Evolutionary conservation across 306 rosid species (phyloP).

Genomic region (Arachis hypogaea): DNA sequence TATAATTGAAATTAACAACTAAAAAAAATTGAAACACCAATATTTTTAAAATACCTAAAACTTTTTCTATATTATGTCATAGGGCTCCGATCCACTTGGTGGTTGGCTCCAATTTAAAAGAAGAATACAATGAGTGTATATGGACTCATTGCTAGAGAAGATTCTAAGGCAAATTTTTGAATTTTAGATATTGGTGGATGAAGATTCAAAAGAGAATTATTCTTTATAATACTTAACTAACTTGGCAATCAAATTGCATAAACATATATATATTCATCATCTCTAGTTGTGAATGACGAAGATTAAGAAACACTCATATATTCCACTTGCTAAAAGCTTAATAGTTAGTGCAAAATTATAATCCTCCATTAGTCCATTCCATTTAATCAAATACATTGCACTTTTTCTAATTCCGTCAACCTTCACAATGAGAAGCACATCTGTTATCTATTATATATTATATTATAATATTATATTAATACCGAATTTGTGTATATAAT

Average conservation of each 20-base stretch:
- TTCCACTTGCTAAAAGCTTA: constrained; percentile 3
- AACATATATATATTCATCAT: background rate
- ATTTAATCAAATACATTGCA: background rate
- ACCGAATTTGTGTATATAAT: too few species aligned
- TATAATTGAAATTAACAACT: too few species aligned
- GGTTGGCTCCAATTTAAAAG: constrained; percentile 5
- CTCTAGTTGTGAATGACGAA: constrained; percentile 9
- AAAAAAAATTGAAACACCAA: too few species aligned
- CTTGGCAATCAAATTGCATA: background rate
- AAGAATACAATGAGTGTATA: background rate
- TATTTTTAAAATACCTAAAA: too few species aligned
- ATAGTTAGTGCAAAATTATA: background rate
- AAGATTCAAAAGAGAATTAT: constrained; percentile 27
- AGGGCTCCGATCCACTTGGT: constrained; percentile 29
- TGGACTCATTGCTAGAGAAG: constrained; percentile 6
- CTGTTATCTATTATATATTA: too few species aligned
- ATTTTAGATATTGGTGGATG: background rate
- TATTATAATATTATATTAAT: too few species aligned
- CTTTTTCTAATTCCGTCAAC: too few species aligned
- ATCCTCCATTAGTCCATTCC: constrained; percentile 18
- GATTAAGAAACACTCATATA: constrained; percentile 7
- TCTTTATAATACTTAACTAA: background rate
- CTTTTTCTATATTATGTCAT: too few species aligned
- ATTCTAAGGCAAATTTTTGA: constrained; percentile 8
- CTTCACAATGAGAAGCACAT: too few species aligned